Percentiles rank a stretch among this genome's conserved stretches.
Conservation (phyloP, 768 basidiomycete genomes). For the Porphyrellus cyaneotinctus region DNA sequence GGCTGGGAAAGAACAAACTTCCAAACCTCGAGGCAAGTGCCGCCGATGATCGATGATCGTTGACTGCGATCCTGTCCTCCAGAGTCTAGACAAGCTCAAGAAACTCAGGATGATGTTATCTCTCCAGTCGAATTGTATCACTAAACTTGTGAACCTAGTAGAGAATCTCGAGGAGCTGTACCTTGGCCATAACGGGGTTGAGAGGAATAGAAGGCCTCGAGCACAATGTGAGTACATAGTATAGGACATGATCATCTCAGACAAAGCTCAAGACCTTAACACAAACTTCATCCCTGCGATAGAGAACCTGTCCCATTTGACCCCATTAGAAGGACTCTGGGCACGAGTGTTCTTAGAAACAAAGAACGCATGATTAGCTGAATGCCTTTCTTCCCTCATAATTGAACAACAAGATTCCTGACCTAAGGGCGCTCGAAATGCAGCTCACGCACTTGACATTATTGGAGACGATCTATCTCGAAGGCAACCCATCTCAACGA, state of each 20-base stretch:
- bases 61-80: neutral
- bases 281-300: slow-evolving; percentile 77
- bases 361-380: neutral
- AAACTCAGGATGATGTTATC: slow-evolving; percentile 83
- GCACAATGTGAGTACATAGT: slow-evolving; percentile 56
- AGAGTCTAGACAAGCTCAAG: slow-evolving; percentile 70
- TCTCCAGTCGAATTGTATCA: slow-evolving; percentile 91
- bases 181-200: slow-evolving; percentile 89
- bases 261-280: slow-evolving; percentile 74
- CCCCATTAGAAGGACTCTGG: slow-evolving; percentile 88
- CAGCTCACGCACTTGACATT: slow-evolving; percentile 58
- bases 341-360: slow-evolving; percentile 38
- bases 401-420: slow-evolving; percentile 86
- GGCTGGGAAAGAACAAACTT: slow-evolving; percentile 99
- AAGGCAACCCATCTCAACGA: slow-evolving; percentile 88
- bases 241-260: slow-evolving; percentile 26
- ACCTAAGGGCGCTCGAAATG: slow-evolving; percentile 60
- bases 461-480: slow-evolving; percentile 88
- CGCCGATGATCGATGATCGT: neutral
- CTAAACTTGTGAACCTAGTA: slow-evolving; percentile 80
- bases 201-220: slow-evolving; percentile 81
- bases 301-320: slow-evolving; percentile 79
- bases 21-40: slow-evolving; percentile 67
- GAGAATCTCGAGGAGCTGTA: slow-evolving; percentile 83
- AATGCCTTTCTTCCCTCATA: slow-evolving; percentile 29